Percentiles rank a stretch among this genome's conserved stretches.
phyloP scores from a whole-genome alignment of 1,284 basidiomycete species.

The Ceratobasidium sp. region DNA sequence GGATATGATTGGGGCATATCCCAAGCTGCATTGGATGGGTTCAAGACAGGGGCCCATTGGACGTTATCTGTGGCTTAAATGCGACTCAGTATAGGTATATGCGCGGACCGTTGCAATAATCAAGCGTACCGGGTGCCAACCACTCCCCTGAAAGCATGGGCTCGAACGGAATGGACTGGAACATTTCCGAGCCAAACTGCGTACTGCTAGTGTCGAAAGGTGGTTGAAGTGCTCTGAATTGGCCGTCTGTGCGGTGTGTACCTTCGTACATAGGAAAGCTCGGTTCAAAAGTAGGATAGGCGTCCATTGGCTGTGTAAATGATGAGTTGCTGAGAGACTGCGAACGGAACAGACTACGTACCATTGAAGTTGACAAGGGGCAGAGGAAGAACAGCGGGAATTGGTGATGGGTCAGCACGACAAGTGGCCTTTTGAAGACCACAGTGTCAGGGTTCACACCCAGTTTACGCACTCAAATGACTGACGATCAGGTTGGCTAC shows the following conservation, averaged over 20 bases:
- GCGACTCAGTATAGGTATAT: neutral
- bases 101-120: neutral
- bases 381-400: conserved; percentile 1
- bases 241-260: neutral
- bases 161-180: neutral
- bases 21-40: neutral
- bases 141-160: neutral
- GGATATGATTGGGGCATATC: conserved; percentile 5
- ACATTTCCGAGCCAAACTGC: neutral
- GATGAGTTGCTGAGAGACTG: conserved; percentile 6
- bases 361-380: neutral
- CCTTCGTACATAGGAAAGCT: conserved; percentile 6
- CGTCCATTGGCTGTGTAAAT: conserved; percentile 1
- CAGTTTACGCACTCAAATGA: conserved; percentile 10
- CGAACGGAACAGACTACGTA: neutral
- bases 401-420: neutral
- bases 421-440: conserved; percentile 29
- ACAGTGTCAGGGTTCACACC: conserved; percentile 7
- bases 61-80: conserved; percentile 10
- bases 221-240: neutral
- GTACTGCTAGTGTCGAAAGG: neutral
- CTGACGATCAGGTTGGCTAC: conserved; percentile 33
- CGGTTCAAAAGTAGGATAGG: conserved; percentile 4
- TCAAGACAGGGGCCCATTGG: conserved; percentile 1
- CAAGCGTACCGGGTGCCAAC: conserved; percentile 5